Percentiles rank a stretch among this genome's conserved stretches.
These are phyloP conservation scores for Pleurotus cornucopiae DNA, from an alignment of 768 basidiomycete genomes.

Conservation along the genomic window DNA sequence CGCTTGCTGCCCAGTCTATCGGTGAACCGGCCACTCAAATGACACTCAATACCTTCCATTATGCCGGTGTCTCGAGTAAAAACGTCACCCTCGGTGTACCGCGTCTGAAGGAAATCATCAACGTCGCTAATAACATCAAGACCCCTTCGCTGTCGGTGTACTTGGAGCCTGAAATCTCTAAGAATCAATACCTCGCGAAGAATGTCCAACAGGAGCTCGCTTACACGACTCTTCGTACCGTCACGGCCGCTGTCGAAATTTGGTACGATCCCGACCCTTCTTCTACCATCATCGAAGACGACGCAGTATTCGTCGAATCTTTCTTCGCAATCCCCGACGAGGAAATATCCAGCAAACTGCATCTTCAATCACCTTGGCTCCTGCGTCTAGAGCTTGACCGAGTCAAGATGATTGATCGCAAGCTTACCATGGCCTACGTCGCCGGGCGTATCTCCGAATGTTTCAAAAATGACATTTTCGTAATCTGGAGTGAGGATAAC, in stretches of 20 bases:
- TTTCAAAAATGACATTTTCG: conserved; percentile 94
- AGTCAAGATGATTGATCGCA: conserved; percentile 96
- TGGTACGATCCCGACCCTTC: conserved; percentile 95
- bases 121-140: conserved; percentile 97
- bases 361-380: conserved; percentile 94
- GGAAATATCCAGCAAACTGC: conserved; percentile 85
- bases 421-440: conserved; percentile 92
- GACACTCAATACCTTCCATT: conserved; percentile 99
- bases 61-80: conserved; percentile 99
- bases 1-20: conserved; percentile 95
- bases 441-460: conserved; percentile 90
- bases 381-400: conserved; percentile 96
- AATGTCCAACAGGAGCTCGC: conserved; percentile 90
- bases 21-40: conserved; percentile 99
- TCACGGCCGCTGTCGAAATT: conserved; percentile 94
- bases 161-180: conserved; percentile 66
- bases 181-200: conserved; percentile 65
- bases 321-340: conserved; percentile 99
- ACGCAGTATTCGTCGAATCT: conserved; percentile 91
- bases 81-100: conserved; percentile 99
- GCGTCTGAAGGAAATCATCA: conserved; percentile 98
- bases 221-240: conserved; percentile 88
- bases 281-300: conserved; percentile 94
- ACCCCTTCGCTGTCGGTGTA: conserved; percentile 96
- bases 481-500: conserved; percentile 99